These are phyloP conservation scores for Podaxis mareebaensis DNA, from an alignment of 768 basidiomycete genomes.

Conservation along the genomic window DNA sequence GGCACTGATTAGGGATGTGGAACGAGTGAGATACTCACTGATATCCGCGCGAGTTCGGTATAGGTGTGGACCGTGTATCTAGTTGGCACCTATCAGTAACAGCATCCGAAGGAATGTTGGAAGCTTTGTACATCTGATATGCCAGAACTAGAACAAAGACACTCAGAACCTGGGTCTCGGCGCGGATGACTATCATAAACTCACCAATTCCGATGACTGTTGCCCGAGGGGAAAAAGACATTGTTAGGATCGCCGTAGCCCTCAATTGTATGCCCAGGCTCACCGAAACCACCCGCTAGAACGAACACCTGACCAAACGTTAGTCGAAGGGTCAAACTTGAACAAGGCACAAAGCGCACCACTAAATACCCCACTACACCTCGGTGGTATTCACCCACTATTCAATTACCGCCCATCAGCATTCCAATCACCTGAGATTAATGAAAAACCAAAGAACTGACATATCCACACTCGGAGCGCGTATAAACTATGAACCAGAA, in stretches of 20 bases:
- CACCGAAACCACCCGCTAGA: slow-evolving; percentile 41
- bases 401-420: slow-evolving; percentile 1
- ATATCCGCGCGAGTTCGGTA: slow-evolving; percentile 29
- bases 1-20: neutral
- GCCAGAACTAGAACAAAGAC: slow-evolving; percentile 29
- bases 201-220: slow-evolving; percentile 36
- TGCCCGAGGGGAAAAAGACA: slow-evolving; percentile 2
- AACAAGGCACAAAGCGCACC: slow-evolving; percentile 12
- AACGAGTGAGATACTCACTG: slow-evolving; percentile 26
- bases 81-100: neutral
- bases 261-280: slow-evolving; percentile 7
- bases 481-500: slow-evolving; percentile 49
- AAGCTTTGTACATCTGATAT: slow-evolving; percentile 34
- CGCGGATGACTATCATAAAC: slow-evolving; percentile 3
- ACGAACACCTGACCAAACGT: slow-evolving; percentile 28
- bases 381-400: slow-evolving; percentile 28
- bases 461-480: slow-evolving; percentile 47
- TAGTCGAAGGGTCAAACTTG: neutral
- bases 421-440: slow-evolving; percentile 27
- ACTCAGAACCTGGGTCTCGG: neutral
- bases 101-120: too few species aligned
- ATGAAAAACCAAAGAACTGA: slow-evolving; percentile 28
- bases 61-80: slow-evolving; percentile 36
- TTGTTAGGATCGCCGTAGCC: neutral
- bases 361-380: slow-evolving; percentile 28